phyloP scores from a whole-genome alignment of 768 basidiomycete genomes.

The Termitomyces heimii region DNA sequence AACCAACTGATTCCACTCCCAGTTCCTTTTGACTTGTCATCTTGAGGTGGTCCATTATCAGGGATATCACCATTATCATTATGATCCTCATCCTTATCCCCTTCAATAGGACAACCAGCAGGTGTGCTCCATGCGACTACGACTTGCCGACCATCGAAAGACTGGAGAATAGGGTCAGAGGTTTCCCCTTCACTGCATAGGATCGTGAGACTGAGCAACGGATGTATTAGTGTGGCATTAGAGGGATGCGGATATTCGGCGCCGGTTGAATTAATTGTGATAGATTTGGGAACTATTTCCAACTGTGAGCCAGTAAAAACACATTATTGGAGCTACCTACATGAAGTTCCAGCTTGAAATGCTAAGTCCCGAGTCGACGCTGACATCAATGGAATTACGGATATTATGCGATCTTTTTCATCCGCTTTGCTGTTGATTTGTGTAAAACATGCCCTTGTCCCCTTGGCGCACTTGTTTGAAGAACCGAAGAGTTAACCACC shows the following conservation, averaged over 20 bases:
- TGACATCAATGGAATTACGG: conserved; percentile 72
- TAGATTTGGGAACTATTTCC: conserved; percentile 42
- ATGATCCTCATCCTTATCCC: conserved; percentile 30
- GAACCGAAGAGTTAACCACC: background rate
- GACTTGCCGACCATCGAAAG: conserved; percentile 53
- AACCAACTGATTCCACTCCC: conserved; percentile 86
- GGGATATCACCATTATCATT: conserved; percentile 22
- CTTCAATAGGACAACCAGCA: conserved; percentile 47
- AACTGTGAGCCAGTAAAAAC: conserved; percentile 5
- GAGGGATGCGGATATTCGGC: conserved; percentile 50
- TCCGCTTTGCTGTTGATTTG: conserved; percentile 55
- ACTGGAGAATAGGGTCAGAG: conserved; percentile 45
- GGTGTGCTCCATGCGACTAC: conserved; percentile 58
- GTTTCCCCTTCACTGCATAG: conserved; percentile 41
- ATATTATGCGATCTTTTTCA: conserved; percentile 52
- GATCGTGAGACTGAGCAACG: conserved; percentile 57
- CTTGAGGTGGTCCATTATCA: conserved; percentile 13
- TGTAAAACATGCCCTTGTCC: conserved; percentile 71
- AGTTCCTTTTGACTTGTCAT: conserved; percentile 32
- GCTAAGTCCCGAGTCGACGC: conserved; percentile 25
- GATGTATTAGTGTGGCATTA: conserved; percentile 37
- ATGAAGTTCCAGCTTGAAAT: conserved; percentile 26
- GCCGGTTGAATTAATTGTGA: conserved; percentile 56
- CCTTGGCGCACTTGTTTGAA: conserved; percentile 50
- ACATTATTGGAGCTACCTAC: conserved; percentile 22